Evolutionary conservation across 352 stramenopile genomes (phyloP), one percentile per base, ranked within the genome.

Genomic region (Pilasporangium apinafurcum): DNA sequence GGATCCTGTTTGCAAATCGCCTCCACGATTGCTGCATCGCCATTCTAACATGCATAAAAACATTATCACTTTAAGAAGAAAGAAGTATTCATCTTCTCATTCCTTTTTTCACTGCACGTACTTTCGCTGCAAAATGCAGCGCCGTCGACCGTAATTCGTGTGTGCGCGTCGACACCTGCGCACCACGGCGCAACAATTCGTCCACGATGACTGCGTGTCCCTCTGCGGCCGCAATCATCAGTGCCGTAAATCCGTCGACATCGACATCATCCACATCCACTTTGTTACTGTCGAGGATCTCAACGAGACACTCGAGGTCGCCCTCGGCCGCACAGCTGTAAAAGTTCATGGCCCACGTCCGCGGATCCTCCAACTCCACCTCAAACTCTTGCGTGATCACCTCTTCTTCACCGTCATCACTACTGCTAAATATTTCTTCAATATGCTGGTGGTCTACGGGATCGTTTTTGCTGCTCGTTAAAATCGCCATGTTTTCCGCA

Each of bases 151-250:
- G 68, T 46, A 88, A 59, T 37, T 90, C 80, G 50, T 85, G 71
- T 9, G 80, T 92, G 9, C 68, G 72, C 14, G 83, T 60, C 17
- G 50, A 46, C 16, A 86, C 71, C 31, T 89, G 64, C 6, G 80
- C 80, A 34, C 72, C 74, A 17, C 68, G 72, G 1, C 37, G 40
- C 13, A 92, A 51, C 30, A 92, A 49, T 41, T 77, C 63, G 29
- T 65, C 54, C 16, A 82, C 77, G 13, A 92, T 59, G 10, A 62
- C 53, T 8, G 54, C 38, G 43, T 87, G 77, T 33, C 77, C 80
- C 49, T 92, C 80, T 8, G 80, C 80, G 2, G 77, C 65, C 5
- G 80, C 77, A 38, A 92, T 82, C 80, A 92, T 89, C 33, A 92
- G 65, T 38, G 80, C 80, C 24, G 80, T 86, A 57, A 92, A 92